phyloP scores from a whole-genome alignment of 805 yeast genomes.

The Allodekkera sacchari region DNA sequence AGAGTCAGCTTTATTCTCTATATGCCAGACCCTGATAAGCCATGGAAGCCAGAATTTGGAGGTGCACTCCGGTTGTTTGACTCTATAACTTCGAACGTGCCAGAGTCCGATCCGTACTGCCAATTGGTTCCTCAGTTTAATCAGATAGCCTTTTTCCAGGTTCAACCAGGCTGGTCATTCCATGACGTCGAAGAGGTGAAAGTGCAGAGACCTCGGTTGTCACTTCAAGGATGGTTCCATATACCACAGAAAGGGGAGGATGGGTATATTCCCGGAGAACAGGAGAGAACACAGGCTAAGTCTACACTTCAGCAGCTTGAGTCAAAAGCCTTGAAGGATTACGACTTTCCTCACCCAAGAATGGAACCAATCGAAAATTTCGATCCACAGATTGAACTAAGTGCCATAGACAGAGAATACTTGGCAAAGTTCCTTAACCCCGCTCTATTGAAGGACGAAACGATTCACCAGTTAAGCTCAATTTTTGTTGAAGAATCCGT shows the following conservation, averaged over 20 bases:
- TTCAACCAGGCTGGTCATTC: constrained; percentile 92
- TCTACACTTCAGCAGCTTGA: constrained; percentile 77
- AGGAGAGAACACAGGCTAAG: constrained; percentile 63
- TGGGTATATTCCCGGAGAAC: constrained; percentile 78
- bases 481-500: constrained; percentile 62
- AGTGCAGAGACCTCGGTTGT: constrained; percentile 81
- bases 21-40: constrained; percentile 83
- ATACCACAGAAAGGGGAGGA: constrained; percentile 90
- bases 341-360: constrained; percentile 67
- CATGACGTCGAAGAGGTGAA: constrained; percentile 98
- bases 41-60: constrained; percentile 89
- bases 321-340: constrained; percentile 66
- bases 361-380: constrained; percentile 15
- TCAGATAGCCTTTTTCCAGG: constrained; percentile 92
- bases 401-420: constrained; percentile 37
- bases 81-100: constrained; percentile 82
- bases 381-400: constrained; percentile 21
- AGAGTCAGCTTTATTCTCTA: constrained; percentile 88
- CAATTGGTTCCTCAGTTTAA: constrained; percentile 88
- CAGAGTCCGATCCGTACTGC: constrained; percentile 62
- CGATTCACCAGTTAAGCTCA: constrained; percentile 35
- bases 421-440: constrained; percentile 51
- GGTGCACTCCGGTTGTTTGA: constrained; percentile 87
- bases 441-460: constrained; percentile 31
- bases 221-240: constrained; percentile 99